Percentiles rank a stretch among this genome's conserved stretches.
phyloP scores from a whole-genome alignment of 177 flowering plant genomes.

The Vitis hybrid region DNA sequence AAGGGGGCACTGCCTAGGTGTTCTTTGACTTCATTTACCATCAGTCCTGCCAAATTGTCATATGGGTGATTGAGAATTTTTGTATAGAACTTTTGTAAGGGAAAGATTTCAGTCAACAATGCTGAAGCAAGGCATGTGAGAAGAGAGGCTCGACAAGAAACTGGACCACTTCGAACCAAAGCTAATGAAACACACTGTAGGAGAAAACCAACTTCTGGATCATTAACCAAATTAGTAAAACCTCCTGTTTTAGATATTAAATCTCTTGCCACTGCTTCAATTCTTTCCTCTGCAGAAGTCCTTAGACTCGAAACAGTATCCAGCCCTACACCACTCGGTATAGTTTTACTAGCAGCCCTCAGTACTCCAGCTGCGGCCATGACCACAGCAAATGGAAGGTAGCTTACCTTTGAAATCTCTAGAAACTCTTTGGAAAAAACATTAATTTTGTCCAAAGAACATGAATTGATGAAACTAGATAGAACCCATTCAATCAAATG shows the following conservation, averaged over 20 bases:
- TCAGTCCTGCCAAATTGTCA: constrained; percentile 9
- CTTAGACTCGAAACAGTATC: constrained; percentile 37
- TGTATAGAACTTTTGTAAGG: constrained; percentile 45
- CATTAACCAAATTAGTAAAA: constrained; percentile 7
- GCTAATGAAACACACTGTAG: constrained; percentile 70
- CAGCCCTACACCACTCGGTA: constrained; percentile 18
- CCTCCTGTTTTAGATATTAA: constrained; percentile 37
- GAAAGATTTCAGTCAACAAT: constrained; percentile 68
- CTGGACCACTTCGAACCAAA: constrained; percentile 60
- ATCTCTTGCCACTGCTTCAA: constrained; percentile 47
- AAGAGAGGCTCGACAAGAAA: constrained; percentile 42
- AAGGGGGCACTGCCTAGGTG: constrained; percentile 56
- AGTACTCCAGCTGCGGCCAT: constrained; percentile 82
- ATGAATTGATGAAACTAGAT: constrained; percentile 41
- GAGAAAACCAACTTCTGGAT: constrained; percentile 36
- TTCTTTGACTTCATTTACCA: constrained; percentile 37
- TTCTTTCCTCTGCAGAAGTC: constrained; percentile 48
- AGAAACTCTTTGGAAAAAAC: constrained; percentile 27
- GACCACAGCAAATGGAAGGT: constrained; percentile 54
- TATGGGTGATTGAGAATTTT: constrained; percentile 22
- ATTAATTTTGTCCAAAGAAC: constrained; percentile 39
- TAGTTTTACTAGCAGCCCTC: constrained; percentile 50
- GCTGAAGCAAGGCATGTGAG: constrained; percentile 59
- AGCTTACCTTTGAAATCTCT: constrained; percentile 23
- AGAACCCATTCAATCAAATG: constrained; percentile 86